These are phyloP conservation scores for Hanseniaspora singularis DNA, from an alignment of 805 yeast genomes.

Conservation along the genomic window DNA sequence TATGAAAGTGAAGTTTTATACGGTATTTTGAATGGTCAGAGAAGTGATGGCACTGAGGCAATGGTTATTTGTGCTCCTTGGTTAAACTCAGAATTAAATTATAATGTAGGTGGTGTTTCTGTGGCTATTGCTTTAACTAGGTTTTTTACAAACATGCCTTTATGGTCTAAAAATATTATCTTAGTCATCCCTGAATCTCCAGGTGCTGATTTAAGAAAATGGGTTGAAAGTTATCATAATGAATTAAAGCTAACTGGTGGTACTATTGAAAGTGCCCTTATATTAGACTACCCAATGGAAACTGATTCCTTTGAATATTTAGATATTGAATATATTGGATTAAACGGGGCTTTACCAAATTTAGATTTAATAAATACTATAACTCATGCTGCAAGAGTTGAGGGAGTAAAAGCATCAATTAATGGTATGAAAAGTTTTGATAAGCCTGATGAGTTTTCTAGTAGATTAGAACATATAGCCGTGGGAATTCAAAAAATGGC, in stretches of 20 bases:
- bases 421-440: slow-evolving; percentile 45
- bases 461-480: slow-evolving; percentile 47
- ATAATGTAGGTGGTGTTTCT: slow-evolving; percentile 72
- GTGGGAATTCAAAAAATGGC: slow-evolving; percentile 61
- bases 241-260: slow-evolving; percentile 83
- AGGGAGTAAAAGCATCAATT: slow-evolving; percentile 55
- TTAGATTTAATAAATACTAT: slow-evolving; percentile 79
- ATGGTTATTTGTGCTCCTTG: slow-evolving; percentile 87
- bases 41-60: slow-evolving; percentile 94
- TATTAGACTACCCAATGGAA: slow-evolving; percentile 60
- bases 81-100: slow-evolving; percentile 27
- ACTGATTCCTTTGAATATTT: slow-evolving; percentile 59
- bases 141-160: slow-evolving; percentile 72
- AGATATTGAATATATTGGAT: slow-evolving; percentile 72
- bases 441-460: slow-evolving; percentile 33
- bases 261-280: slow-evolving; percentile 78
- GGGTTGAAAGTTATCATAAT: slow-evolving; percentile 93
- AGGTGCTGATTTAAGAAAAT: slow-evolving; percentile 53
- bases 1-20: slow-evolving; percentile 34
- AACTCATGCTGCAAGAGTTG: slow-evolving; percentile 60
- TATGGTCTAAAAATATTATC: slow-evolving; percentile 92
- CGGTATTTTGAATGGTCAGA: slow-evolving; percentile 78
- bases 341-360: slow-evolving; percentile 93
- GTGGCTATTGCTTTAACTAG: slow-evolving; percentile 60
- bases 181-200: slow-evolving; percentile 71